Conservation (phyloP, 106 monocot genomes). For the Dioscorea zingiberensis region DNA sequence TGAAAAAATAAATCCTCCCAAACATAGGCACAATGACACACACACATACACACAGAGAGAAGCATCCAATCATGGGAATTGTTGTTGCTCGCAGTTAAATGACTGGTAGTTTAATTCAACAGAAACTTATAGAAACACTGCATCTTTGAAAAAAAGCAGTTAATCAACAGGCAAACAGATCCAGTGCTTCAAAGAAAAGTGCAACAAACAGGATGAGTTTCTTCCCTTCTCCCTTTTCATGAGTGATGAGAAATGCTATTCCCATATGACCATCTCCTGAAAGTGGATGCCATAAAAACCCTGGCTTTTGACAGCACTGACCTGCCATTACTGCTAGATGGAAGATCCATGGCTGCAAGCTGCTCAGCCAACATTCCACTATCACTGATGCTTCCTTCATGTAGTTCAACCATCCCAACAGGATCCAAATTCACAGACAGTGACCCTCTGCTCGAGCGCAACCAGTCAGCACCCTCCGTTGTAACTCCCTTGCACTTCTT, state of each 20-base stretch:
- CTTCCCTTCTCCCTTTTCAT: conserved; percentile 4
- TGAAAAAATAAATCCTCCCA: no score
- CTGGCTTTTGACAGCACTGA: conserved; percentile 36
- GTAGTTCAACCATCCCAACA: conserved; percentile 17
- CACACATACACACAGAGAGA: background rate
- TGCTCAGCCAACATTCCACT: conserved; percentile 47
- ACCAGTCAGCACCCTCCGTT: conserved; percentile 49
- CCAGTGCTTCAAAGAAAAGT: background rate
- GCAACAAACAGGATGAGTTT: conserved; percentile 1
- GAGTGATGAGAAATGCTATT: conserved; percentile 5
- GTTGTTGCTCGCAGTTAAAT: background rate
- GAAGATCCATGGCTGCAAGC: conserved; percentile 23
- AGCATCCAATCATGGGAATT: background rate
- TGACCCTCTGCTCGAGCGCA: conserved; percentile 41
- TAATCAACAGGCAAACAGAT: background rate
- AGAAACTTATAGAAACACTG: background rate
- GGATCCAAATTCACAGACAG: conserved; percentile 65
- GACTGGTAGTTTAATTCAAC: background rate
- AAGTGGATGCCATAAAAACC: conserved; percentile 30
- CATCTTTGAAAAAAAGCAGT: background rate
- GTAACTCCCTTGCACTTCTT: conserved; percentile 80
- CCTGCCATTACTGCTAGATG: conserved; percentile 35
- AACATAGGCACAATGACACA: background rate
- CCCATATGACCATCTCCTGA: conserved; percentile 27
- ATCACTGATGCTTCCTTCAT: conserved; percentile 42